These are phyloP conservation scores for Cordyceps farinosa DNA, from an alignment of 2,329 filamentous ascomycete genomes.

Conservation along the genomic window DNA sequence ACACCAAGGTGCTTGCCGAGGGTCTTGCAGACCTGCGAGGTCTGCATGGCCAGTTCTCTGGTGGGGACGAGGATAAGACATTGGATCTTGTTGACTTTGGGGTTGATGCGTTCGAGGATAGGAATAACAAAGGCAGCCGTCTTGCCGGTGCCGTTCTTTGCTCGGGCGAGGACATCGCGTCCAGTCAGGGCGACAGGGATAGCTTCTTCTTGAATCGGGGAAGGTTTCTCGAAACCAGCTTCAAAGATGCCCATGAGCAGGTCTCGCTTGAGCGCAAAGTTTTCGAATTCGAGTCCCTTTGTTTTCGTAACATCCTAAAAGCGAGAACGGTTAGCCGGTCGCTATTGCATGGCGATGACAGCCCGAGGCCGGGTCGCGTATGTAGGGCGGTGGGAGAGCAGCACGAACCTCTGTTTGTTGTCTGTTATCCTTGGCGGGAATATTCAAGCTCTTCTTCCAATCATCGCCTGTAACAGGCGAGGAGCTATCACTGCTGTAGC, in stretches of 20 bases:
- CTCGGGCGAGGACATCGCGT: conserved; percentile 89
- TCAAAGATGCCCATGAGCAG: conserved; percentile 99
- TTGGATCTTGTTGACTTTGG: conserved; percentile 94
- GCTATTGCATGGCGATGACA: neutral
- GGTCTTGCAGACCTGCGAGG: conserved; percentile 98
- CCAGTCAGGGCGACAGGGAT: conserved; percentile 95
- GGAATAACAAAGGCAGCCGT: conserved; percentile 98
- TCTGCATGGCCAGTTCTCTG: conserved; percentile 94
- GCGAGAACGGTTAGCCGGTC: neutral
- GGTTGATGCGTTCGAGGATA: conserved; percentile 90
- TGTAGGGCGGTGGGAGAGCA: neutral
- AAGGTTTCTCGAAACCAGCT: conserved; percentile 97
- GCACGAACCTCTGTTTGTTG: conserved; percentile 70
- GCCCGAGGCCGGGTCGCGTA: neutral
- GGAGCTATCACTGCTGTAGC: conserved; percentile 41
- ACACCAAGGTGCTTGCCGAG: conserved; percentile 94
- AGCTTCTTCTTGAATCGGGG: conserved; percentile 98
- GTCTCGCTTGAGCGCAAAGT: conserved; percentile 92
- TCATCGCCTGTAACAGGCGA: conserved; percentile 48
- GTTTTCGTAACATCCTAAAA: conserved; percentile 92
- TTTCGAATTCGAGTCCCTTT: conserved; percentile 95
- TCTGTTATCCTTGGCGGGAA: conserved; percentile 70
- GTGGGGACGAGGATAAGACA: conserved; percentile 95
- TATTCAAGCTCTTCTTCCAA: conserved; percentile 71
- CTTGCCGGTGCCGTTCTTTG: conserved; percentile 98